Percentiles rank a stretch among this genome's conserved stretches.
phyloP scores from a whole-genome alignment of 345 rosid species.

The Boechera retrofracta region DNA sequence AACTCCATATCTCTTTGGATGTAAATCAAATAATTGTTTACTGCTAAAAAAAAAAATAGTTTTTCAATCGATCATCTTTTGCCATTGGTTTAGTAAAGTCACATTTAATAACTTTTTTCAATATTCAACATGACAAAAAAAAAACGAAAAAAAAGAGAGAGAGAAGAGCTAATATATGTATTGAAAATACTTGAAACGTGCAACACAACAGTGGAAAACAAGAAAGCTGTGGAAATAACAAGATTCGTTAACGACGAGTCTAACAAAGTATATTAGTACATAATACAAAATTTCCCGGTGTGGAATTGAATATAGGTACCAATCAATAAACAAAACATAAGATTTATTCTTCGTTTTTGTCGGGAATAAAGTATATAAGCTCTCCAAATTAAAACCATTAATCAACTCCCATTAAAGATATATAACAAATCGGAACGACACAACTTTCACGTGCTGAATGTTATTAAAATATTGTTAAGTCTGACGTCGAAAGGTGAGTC shows the following conservation, averaged over 20 bases:
- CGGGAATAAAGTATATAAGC: neutral
- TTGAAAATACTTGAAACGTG: constrained; percentile 4
- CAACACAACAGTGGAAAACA: constrained; percentile 32
- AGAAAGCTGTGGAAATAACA: neutral
- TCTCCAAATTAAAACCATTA: neutral
- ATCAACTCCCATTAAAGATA: neutral
- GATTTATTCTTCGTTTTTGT: neutral
- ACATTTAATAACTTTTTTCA: neutral
- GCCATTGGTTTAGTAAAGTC: neutral
- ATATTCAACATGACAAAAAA: constrained; percentile 13
- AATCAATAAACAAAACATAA: constrained; percentile 13
- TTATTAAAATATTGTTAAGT: neutral
- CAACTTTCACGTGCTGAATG: constrained; percentile 36
- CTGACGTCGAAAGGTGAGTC: constrained; percentile 20
- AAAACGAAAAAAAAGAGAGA: neutral
- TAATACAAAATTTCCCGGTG: neutral
- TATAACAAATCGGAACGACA: constrained; percentile 1
- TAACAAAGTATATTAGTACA: constrained; percentile 13
- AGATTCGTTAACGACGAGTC: constrained; percentile 28
- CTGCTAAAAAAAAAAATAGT: neutral
- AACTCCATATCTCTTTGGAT: neutral
- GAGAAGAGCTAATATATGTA: neutral
- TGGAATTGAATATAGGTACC: neutral
- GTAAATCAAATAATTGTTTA: neutral
- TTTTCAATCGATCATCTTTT: neutral